A percentile compares a stretch with the other conserved stretches of the same genome.
phyloP scores from a whole-genome alignment of 2,329 filamentous ascomycete genomes.

The Zopfia rhizophila region DNA sequence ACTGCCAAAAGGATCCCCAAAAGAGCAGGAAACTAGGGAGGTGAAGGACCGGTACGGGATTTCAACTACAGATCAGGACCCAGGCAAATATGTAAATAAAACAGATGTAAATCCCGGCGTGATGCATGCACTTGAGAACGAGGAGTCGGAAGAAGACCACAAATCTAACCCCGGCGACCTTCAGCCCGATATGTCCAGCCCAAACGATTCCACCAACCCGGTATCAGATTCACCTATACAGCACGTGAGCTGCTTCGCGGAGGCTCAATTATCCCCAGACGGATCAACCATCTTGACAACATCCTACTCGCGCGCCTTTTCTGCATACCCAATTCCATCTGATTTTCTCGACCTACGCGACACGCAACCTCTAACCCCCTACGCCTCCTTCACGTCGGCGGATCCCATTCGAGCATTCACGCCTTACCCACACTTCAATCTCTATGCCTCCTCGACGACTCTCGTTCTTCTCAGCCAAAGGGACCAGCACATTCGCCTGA shows the following conservation, averaged over 20 bases:
- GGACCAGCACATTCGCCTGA: slow-evolving; percentile 66
- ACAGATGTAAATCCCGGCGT: too few species aligned
- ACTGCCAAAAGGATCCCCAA: too few species aligned
- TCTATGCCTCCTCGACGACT: slow-evolving; percentile 61
- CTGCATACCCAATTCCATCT: slow-evolving; percentile 55
- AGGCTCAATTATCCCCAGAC: slow-evolving; percentile 58
- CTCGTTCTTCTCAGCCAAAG: slow-evolving; percentile 63
- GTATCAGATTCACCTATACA: background rate
- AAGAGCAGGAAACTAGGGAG: too few species aligned
- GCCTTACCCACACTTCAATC: slow-evolving; percentile 65
- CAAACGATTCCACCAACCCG: background rate
- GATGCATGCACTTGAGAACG: too few species aligned
- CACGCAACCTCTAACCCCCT: slow-evolving; percentile 52
- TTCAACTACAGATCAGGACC: too few species aligned
- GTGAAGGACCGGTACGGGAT: too few species aligned
- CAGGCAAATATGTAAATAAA: too few species aligned
- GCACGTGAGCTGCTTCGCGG: slow-evolving; percentile 39
- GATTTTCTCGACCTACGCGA: slow-evolving; percentile 16
- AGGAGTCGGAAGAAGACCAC: too few species aligned
- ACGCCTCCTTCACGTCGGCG: slow-evolving; percentile 57
- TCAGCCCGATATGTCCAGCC: too few species aligned
- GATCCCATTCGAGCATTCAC: slow-evolving; percentile 65
- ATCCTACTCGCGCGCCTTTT: slow-evolving; percentile 63
- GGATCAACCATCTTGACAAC: slow-evolving; percentile 67
- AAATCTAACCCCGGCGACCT: too few species aligned